Conservation (phyloP, 148 eudicot species). For the Rhododendron ovatum region DNA sequence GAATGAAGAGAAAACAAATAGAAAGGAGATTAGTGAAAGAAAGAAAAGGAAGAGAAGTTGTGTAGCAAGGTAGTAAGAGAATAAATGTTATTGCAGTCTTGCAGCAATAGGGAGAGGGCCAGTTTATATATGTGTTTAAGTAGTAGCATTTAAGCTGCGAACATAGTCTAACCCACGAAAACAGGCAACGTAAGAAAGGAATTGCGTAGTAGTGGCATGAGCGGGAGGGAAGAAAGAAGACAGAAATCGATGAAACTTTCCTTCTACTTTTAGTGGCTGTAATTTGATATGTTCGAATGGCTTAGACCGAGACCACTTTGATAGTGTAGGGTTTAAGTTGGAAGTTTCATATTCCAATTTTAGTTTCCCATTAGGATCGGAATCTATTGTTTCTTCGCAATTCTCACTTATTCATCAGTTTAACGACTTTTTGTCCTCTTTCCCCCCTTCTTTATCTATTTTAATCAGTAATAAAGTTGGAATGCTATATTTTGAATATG, state of each 20-base stretch:
- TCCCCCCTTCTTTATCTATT: background rate
- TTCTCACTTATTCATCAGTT: background rate
- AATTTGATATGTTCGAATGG: background rate
- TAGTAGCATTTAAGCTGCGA: too few species aligned
- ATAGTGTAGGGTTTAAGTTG: background rate
- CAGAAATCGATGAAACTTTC: background rate
- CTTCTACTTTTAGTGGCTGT: background rate
- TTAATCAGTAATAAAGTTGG: background rate
- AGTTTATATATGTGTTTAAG: too few species aligned
- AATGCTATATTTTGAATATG: background rate
- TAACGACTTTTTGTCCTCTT: background rate
- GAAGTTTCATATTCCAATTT: background rate
- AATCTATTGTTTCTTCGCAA: background rate
- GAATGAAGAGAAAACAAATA: background rate
- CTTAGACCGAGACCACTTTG: background rate
- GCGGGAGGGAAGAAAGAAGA: background rate
- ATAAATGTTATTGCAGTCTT: too few species aligned
- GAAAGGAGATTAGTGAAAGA: background rate
- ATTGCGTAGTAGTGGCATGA: background rate
- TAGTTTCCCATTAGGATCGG: background rate
- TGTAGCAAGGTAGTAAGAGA: background rate
- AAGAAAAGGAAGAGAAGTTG: background rate
- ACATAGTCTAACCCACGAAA: too few species aligned
- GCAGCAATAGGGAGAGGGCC: background rate
- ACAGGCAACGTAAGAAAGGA: too few species aligned